These are phyloP conservation scores for Linum trigynum DNA, from an alignment of 345 rosid genomes.

Conservation along the genomic window DNA sequence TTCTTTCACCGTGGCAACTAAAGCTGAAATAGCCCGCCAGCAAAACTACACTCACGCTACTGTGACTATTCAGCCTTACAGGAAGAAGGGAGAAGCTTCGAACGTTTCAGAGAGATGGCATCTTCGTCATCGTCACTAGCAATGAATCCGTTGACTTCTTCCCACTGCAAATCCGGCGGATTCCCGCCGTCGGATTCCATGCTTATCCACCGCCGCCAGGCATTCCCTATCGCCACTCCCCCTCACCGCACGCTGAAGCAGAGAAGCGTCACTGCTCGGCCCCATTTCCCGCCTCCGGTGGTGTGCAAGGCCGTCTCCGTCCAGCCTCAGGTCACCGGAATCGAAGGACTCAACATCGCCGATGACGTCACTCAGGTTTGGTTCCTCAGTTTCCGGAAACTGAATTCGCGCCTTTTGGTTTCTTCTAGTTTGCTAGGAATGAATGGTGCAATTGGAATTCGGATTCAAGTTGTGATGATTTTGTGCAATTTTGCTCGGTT, in stretches of 20 bases:
- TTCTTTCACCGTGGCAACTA: no score
- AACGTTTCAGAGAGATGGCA: background rate
- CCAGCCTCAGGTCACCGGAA: background rate
- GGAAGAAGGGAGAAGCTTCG: no score
- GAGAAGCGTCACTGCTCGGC: background rate
- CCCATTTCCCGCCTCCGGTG: background rate
- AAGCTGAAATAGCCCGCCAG: no score
- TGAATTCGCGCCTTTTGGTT: background rate
- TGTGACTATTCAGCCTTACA: no score
- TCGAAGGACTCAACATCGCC: constrained; percentile 5
- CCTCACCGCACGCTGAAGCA: background rate
- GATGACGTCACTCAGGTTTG: constrained; percentile 4
- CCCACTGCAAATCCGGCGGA: background rate
- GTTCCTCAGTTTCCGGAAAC: background rate
- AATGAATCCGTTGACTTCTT: background rate
- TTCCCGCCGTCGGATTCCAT: background rate
- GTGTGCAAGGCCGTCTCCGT: background rate
- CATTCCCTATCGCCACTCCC: background rate
- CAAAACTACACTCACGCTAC: no score
- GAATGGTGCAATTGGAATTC: background rate
- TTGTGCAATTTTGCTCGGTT: background rate
- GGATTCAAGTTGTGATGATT: background rate
- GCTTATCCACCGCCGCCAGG: background rate
- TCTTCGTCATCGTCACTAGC: background rate
- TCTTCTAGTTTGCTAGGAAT: background rate